Evolutionary conservation across 441 rosid genomes (phyloP).

Genomic region (Adansonia madagascariensis): DNA sequence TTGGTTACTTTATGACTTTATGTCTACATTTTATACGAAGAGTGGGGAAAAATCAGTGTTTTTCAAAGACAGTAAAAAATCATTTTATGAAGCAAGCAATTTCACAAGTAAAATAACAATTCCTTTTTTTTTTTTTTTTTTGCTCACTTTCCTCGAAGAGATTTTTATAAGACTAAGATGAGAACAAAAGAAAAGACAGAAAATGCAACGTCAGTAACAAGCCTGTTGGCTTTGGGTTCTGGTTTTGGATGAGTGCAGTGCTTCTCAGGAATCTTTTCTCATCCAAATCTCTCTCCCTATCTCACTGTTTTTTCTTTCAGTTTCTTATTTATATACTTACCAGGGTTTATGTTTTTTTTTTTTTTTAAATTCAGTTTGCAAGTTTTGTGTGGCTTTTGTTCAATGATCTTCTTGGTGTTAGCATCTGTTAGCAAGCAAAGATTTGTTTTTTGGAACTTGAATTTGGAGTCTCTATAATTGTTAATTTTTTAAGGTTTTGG

Average conservation of each 20-base stretch:
- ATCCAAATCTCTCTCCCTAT: slow-evolving; percentile 37
- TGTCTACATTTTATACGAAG: slow-evolving; percentile 26
- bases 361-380: not conserved
- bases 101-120: slow-evolving; percentile 17
- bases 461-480: slow-evolving; percentile 1
- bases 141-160: not conserved
- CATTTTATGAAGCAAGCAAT: slow-evolving; percentile 11
- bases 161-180: slow-evolving; percentile 27
- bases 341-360: not conserved
- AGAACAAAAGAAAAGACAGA: slow-evolving; percentile 56
- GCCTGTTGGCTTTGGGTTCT: slow-evolving; percentile 32
- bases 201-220: slow-evolving; percentile 51
- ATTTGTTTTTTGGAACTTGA: not conserved
- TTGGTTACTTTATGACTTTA: slow-evolving; percentile 19
- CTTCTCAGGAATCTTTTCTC: slow-evolving; percentile 39
- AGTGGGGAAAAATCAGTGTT: slow-evolving; percentile 13
- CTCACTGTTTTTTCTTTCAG: not conserved
- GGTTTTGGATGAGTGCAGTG: slow-evolving; percentile 42
- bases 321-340: not conserved
- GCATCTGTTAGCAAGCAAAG: slow-evolving; percentile 5
- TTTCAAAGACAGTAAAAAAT: not conserved
- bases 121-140: not conserved
- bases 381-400: not conserved
- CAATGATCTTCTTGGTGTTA: slow-evolving; percentile 13
- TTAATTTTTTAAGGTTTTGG: slow-evolving; percentile 1